A percentile compares a stretch with the other conserved stretches of the same genome.
Conservation (phyloP, 306 rosid genomes). For the Medicago arabica region DNA sequence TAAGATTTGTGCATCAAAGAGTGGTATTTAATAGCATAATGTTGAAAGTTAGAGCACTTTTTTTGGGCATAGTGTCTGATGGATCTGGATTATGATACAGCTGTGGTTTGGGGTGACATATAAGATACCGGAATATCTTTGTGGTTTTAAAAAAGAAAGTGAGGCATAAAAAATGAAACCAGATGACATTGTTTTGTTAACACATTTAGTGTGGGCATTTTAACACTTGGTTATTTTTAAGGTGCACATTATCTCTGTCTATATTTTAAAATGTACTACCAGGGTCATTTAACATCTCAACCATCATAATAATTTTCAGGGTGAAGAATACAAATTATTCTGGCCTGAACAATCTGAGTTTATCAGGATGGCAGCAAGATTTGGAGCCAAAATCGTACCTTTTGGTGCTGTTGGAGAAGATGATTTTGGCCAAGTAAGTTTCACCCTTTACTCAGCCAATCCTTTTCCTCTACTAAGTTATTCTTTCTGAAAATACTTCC, state of each 20-base stretch:
- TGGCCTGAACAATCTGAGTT: conserved; percentile 97
- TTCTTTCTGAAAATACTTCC: conserved; percentile 28
- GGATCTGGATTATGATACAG: too few relatives aligned
- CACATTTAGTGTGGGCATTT: conserved; percentile 3
- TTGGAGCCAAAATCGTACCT: conserved; percentile 94
- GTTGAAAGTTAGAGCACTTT: too few relatives aligned
- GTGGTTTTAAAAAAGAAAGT: too few relatives aligned
- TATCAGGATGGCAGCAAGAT: conserved; percentile 93
- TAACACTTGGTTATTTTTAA: conserved; percentile 26
- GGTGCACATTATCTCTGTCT: neutral
- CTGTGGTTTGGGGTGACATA: too few relatives aligned
- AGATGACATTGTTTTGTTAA: conserved; percentile 2
- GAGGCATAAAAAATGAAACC: neutral
- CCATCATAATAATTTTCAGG: conserved; percentile 55
- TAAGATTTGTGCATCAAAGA: too few relatives aligned
- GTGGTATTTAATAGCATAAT: too few relatives aligned
- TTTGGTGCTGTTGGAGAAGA: conserved; percentile 96
- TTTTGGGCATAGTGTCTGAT: too few relatives aligned
- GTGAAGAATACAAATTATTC: conserved; percentile 87
- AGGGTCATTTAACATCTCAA: conserved; percentile 19
- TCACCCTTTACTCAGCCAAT: conserved; percentile 6
- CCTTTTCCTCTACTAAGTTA: conserved; percentile 15
- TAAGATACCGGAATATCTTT: too few relatives aligned
- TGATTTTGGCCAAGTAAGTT: conserved; percentile 77
- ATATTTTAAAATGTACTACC: conserved; percentile 22